A percentile compares a stretch with the other conserved stretches of the same genome.
Evolutionary conservation across 2,329 filamentous ascomycete genomes (phyloP).

Genomic region (Lasiodiplodia hormozganensis): DNA sequence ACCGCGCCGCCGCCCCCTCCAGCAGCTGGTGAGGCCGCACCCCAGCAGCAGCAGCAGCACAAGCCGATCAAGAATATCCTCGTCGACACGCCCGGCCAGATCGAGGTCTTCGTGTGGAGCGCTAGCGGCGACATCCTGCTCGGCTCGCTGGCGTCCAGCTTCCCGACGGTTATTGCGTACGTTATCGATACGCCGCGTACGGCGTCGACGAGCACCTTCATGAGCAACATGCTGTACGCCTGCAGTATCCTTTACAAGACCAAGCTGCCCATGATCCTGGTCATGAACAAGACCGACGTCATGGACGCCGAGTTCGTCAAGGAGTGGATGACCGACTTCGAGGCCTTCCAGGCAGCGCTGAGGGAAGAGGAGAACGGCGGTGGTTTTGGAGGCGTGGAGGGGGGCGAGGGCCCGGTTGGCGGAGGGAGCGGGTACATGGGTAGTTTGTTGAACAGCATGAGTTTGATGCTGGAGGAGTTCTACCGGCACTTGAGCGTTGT

Average conservation of each 20-base stretch:
- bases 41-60: constrained; percentile 37
- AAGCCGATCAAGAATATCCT: constrained; percentile 78
- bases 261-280: constrained; percentile 76
- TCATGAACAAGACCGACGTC: constrained; percentile 99
- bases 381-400: constrained; percentile 75
- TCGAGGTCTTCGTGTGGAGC: constrained; percentile 99
- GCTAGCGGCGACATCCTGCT: constrained; percentile 93
- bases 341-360: constrained; percentile 89
- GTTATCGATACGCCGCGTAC: constrained; percentile 96
- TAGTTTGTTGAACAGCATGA: constrained; percentile 96
- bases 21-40: constrained; percentile 45
- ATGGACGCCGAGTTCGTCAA: constrained; percentile 90
- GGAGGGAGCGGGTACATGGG: constrained; percentile 93
- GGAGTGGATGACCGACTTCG: constrained; percentile 99
- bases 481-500: constrained; percentile 94
- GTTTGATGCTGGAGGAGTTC: constrained; percentile 94
- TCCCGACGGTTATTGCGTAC: constrained; percentile 96
- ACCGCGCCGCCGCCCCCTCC: constrained; percentile 59
- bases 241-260: constrained; percentile 89
- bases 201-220: constrained; percentile 93
- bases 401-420: constrained; percentile 57
- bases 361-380: constrained; percentile 79
- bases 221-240: constrained; percentile 99
- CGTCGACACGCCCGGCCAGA: constrained; percentile 95
- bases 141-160: constrained; percentile 88